A percentile compares a stretch with the other conserved stretches of the same genome.
Evolutionary conservation across 768 basidiomycete species (phyloP).

Genomic region (Phallus indusiatus): DNA sequence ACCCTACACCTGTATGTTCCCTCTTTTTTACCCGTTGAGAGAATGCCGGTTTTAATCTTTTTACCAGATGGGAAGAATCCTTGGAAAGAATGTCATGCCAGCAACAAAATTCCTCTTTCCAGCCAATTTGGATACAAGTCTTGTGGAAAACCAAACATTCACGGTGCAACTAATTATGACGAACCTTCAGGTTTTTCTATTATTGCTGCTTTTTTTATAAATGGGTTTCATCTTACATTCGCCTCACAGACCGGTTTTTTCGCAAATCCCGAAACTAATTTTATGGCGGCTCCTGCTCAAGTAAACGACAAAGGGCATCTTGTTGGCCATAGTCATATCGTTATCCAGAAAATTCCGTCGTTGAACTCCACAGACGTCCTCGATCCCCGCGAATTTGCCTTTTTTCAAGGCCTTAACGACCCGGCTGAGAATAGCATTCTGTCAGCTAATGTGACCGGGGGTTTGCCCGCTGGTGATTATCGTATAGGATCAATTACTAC

Average conservation of each 20-base stretch:
- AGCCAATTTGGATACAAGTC: constrained; percentile 29
- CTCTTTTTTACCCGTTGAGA: not conserved
- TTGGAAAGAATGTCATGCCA: constrained; percentile 35
- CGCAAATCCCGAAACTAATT: constrained; percentile 38
- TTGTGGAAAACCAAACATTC: constrained; percentile 35
- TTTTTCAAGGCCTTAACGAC: constrained; percentile 43
- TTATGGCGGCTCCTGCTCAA: constrained; percentile 39
- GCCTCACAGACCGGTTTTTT: constrained; percentile 34
- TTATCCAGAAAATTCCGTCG: constrained; percentile 36
- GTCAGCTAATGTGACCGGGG: constrained; percentile 22
- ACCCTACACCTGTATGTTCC: constrained; percentile 30
- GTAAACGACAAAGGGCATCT: constrained; percentile 33
- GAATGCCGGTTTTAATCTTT: not conserved
- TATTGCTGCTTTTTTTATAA: not conserved
- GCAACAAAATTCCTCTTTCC: constrained; percentile 35
- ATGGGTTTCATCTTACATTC: not conserved
- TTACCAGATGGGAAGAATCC: constrained; percentile 35
- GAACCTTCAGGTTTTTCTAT: constrained; percentile 18
- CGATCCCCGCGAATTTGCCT: constrained; percentile 45
- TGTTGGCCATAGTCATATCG: constrained; percentile 49
- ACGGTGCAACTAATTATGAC: constrained; percentile 29
- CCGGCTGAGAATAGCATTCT: constrained; percentile 20
- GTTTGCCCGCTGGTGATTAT: constrained; percentile 31
- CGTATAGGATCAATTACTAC: constrained; percentile 23
- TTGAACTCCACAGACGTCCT: constrained; percentile 33